Evolutionary conservation across 2,329 filamentous ascomycete genomes (phyloP).

Genomic region (Colletotrichum truncatum): DNA sequence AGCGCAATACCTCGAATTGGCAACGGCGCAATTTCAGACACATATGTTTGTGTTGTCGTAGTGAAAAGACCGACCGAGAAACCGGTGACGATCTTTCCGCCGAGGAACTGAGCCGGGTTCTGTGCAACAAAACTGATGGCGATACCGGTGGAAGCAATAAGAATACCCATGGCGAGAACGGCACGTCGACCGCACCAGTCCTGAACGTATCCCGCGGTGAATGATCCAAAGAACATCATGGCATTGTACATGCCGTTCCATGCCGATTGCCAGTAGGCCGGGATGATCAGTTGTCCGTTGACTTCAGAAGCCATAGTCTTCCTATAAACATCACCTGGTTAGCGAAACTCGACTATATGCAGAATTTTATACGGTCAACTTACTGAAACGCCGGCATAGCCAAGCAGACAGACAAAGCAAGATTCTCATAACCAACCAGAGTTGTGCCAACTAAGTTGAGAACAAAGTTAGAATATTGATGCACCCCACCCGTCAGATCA

Average conservation of each 20-base stretch:
- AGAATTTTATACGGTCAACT: background rate
- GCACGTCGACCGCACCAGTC: constrained; percentile 33
- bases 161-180: constrained; percentile 23
- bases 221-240: constrained; percentile 32
- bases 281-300: constrained; percentile 33
- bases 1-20: constrained; percentile 48
- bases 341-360: background rate
- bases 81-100: constrained; percentile 34
- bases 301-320: constrained; percentile 32
- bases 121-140: constrained; percentile 31
- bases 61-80: constrained; percentile 32
- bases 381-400: constrained; percentile 35
- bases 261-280: constrained; percentile 35
- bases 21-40: constrained; percentile 43
- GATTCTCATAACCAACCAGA: constrained; percentile 33
- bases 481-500: background rate
- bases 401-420: constrained; percentile 31
- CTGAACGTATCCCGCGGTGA: constrained; percentile 30
- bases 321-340: background rate
- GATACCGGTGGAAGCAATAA: constrained; percentile 29
- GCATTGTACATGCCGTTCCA: constrained; percentile 35
- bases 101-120: constrained; percentile 29
- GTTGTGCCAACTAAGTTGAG: constrained; percentile 20
- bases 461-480: constrained; percentile 2
- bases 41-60: constrained; percentile 39